Evolutionary conservation across 495 filamentous ascomycete species (phyloP), one percentile per base, ranked within the genome.

Genomic region (Annulohypoxylon moriforme): DNA sequence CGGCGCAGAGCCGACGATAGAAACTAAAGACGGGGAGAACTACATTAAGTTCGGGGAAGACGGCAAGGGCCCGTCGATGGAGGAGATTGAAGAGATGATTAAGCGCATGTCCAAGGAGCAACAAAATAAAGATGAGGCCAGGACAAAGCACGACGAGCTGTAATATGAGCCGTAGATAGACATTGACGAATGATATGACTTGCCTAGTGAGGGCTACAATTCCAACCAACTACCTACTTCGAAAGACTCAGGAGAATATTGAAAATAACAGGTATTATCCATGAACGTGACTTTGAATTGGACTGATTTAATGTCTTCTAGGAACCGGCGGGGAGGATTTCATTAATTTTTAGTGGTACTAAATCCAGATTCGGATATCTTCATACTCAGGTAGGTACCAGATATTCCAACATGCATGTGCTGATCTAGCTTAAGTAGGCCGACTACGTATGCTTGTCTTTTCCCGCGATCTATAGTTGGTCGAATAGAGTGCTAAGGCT

Each of bases 71-170:
- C 81, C 78, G 10, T 76, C 74, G 14, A 64, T 77, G 46, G 83
- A 85, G 77, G 81, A 86, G 77, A 72, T 85, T 10, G 80, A 85
- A 27, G 81, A 84, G 80, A 77, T 87, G 81, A 74, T 87, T 56
- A 79, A 79, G 69, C 74, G 83, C 74, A 75, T 81, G 65, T 68
- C 77, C 31, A 76, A 82, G 71, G 80, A 83, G 71, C 64, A 79
- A 42, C 78, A 80, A 76, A 68, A 79, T 60, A 78, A 79, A 50
- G 69, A 79, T 34, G 67, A 77, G 46, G 53, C 74, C 60, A 65
- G 75, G 64, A 76, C 75, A 55, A 79, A 75, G 49, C 83, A 86
- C 70, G 85, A 87, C 42, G 85, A 88, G 77, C 73, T 88, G 69
- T 87, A 84, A 77, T 77, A 57, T 64, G 60, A 46, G 67, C 34